A percentile compares a stretch with the other conserved stretches of the same genome.
These are phyloP conservation scores for Physcomitrium patens DNA, from an alignment of 225 moss, liverwort and hornwort genomes.

Conservation along the genomic window DNA sequence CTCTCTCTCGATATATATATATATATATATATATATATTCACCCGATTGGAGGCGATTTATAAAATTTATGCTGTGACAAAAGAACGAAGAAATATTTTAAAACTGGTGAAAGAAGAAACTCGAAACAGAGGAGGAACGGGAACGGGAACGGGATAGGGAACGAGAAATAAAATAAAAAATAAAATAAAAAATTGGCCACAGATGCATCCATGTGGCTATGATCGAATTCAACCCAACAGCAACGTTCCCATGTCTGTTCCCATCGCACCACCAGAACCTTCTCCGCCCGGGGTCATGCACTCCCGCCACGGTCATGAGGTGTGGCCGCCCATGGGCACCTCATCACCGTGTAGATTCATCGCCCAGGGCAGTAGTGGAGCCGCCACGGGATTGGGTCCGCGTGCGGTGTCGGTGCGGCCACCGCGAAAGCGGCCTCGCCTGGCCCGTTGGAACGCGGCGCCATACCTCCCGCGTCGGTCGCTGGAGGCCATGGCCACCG, in stretches of 20 bases:
- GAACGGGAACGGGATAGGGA: too few species aligned
- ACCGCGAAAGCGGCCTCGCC: slow-evolving; percentile 41
- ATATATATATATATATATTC: too few species aligned
- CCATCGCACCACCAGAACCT: slow-evolving; percentile 40
- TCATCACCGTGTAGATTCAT: slow-evolving; percentile 45
- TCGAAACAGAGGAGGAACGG: too few species aligned
- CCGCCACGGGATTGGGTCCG: slow-evolving; percentile 9
- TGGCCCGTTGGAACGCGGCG: slow-evolving; percentile 48
- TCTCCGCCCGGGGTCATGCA: slow-evolving; percentile 47
- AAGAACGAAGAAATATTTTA: too few species aligned
- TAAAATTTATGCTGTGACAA: too few species aligned
- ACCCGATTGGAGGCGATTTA: too few species aligned
- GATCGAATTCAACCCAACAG: slow-evolving; percentile 47
- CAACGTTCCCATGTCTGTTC: slow-evolving; percentile 39
- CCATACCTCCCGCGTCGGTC: slow-evolving; percentile 58
- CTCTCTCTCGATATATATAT: too few species aligned
- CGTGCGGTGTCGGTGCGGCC: slow-evolving; percentile 36
- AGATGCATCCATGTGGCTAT: slow-evolving; percentile 66
- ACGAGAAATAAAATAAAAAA: neutral
- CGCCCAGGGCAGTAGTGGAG: slow-evolving; percentile 16
- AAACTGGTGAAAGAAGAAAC: too few species aligned
- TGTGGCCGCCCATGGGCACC: slow-evolving; percentile 45
- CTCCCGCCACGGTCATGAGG: slow-evolving; percentile 36
- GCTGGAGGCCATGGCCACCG: slow-evolving; percentile 65
- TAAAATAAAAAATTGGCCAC: too few species aligned